Percentiles rank a stretch among this genome's conserved stretches.
These are phyloP conservation scores for Talaromyces sp. DNA, from an alignment of 2,329 filamentous ascomycete genomes.

Conservation along the genomic window DNA sequence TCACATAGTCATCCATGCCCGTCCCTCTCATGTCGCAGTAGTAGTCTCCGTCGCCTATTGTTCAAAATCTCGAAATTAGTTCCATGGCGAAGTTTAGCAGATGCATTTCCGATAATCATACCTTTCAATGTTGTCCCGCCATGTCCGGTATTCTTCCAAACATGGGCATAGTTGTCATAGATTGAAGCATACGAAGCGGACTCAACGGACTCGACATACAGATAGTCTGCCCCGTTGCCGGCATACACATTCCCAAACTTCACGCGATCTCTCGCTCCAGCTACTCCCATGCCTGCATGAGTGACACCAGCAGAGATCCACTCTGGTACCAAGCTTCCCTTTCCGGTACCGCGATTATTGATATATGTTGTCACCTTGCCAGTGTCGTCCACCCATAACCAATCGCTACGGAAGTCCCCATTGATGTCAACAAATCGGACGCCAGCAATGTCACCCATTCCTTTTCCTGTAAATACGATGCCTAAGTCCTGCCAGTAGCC, in stretches of 20 bases:
- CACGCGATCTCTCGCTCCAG: neutral
- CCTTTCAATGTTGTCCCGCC: neutral
- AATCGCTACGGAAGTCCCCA: constrained; percentile 24
- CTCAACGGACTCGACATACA: neutral
- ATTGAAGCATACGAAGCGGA: neutral
- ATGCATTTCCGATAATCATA: neutral
- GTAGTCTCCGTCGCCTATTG: too few species aligned
- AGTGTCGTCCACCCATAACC: constrained; percentile 21
- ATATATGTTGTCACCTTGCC: constrained; percentile 4
- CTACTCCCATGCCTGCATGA: neutral
- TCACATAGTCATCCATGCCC: too few species aligned
- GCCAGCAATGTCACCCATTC: neutral
- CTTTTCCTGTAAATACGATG: neutral
- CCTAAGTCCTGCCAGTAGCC: constrained; percentile 1
- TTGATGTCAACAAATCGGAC: constrained; percentile 26
- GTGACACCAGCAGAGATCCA: neutral
- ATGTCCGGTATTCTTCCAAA: neutral
- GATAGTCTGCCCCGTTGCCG: neutral
- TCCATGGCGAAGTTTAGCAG: too few species aligned
- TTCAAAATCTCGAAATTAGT: too few species aligned
- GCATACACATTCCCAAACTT: neutral
- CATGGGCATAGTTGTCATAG: neutral
- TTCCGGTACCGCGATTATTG: neutral
- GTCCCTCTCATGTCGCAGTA: too few species aligned
- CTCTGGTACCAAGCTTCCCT: neutral